phyloP scores from a whole-genome alignment of 805 yeast species.

The Zygosaccharomyces rouxii region DNA sequence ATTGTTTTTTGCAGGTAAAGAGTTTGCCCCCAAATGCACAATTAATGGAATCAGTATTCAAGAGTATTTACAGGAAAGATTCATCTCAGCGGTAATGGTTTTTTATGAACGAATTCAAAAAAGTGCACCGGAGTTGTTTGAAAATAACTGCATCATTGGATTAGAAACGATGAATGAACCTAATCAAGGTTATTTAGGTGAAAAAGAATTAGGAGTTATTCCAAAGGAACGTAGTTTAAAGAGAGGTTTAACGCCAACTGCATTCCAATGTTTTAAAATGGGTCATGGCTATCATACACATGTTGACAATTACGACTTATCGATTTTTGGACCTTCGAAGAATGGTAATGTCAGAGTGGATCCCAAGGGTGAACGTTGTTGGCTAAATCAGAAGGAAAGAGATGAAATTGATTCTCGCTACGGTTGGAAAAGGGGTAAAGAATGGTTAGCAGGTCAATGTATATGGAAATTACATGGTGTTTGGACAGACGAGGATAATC shows the following conservation, averaged over 20 bases:
- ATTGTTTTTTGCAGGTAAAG: slow-evolving; percentile 72
- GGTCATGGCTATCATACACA: slow-evolving; percentile 74
- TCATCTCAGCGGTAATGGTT: slow-evolving; percentile 48
- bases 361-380: slow-evolving; percentile 63
- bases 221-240: slow-evolving; percentile 64
- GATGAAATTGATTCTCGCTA: slow-evolving; percentile 49
- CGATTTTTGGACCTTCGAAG: slow-evolving; percentile 73
- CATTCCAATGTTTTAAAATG: slow-evolving; percentile 62
- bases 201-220: slow-evolving; percentile 46
- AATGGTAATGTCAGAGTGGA: slow-evolving; percentile 53
- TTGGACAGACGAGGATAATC: slow-evolving; percentile 49
- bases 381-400: slow-evolving; percentile 54
- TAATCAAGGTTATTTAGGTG: slow-evolving; percentile 67
- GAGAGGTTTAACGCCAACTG: slow-evolving; percentile 80
- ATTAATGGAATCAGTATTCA: slow-evolving; percentile 75
- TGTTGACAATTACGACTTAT: slow-evolving; percentile 65
- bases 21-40: slow-evolving; percentile 69
- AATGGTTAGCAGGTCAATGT: slow-evolving; percentile 73
- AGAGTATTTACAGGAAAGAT: slow-evolving; percentile 65
- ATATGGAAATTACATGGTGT: slow-evolving; percentile 77
- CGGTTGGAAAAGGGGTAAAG: slow-evolving; percentile 60
- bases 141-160: slow-evolving; percentile 50
- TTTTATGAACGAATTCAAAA: slow-evolving; percentile 41
- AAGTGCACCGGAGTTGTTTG: slow-evolving; percentile 43
- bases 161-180: slow-evolving; percentile 87